Evolutionary conservation across 345 rosid genomes (phyloP).

Genomic region (Geranium rotundifolium): DNA sequence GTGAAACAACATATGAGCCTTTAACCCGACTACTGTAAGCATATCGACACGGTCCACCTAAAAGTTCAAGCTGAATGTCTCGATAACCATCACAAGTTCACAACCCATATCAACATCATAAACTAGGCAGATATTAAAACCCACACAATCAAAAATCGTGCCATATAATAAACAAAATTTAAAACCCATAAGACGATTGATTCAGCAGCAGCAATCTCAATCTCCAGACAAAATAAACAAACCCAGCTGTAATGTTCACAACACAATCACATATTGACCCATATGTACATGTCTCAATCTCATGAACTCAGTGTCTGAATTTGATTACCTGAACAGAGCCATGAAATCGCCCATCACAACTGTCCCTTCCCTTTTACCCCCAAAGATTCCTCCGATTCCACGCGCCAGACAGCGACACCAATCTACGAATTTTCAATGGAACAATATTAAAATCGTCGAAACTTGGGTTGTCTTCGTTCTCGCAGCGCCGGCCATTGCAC

Average conservation of each 20-base stretch:
- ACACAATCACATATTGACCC: not conserved
- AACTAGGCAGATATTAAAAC: no score
- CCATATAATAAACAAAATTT: not conserved
- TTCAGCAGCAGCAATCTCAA: not conserved
- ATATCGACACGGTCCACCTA: no score
- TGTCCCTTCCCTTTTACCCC: constrained; percentile 4
- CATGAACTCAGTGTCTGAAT: no score
- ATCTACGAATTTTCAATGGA: not conserved
- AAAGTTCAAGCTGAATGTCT: no score
- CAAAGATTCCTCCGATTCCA: constrained; percentile 18
- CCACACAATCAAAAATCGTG: not conserved
- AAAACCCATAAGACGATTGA: no score
- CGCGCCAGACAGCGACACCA: constrained; percentile 9
- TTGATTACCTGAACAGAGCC: not conserved
- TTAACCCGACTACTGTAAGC: no score
- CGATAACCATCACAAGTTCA: no score
- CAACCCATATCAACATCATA: no score
- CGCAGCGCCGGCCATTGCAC: constrained; percentile 30
- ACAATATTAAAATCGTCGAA: not conserved
- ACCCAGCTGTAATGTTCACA: not conserved
- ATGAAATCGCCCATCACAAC: not conserved
- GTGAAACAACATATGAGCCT: no score
- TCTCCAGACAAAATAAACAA: not conserved
- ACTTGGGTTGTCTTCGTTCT: not conserved
- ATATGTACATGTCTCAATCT: no score